These are phyloP conservation scores for Heliamphora pulchella DNA, from an alignment of 179 eudicot species.

Conservation along the genomic window DNA sequence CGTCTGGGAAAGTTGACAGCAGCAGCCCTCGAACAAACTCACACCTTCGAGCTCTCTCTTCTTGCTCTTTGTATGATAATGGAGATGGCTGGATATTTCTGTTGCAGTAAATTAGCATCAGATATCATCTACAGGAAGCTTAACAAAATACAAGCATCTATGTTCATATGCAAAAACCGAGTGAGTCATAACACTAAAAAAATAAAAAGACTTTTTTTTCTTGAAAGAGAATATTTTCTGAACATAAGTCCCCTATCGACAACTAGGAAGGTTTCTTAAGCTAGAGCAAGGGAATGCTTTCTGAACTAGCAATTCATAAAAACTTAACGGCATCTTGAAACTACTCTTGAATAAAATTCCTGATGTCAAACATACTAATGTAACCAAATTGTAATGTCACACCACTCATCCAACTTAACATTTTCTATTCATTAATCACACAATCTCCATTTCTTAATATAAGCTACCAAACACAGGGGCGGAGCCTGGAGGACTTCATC, in stretches of 20 bases:
- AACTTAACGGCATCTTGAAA: no score
- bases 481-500: no score
- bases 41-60: slow-evolving; percentile 63
- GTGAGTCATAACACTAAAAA: background rate
- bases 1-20: slow-evolving; percentile 70
- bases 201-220: background rate
- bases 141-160: background rate
- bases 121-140: background rate
- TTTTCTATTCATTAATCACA: no score
- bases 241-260: background rate
- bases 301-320: no score
- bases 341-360: no score
- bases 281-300: no score
- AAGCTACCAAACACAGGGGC: no score
- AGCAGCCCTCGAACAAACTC: slow-evolving; percentile 66
- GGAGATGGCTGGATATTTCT: slow-evolving; percentile 29
- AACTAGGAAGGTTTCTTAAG: background rate
- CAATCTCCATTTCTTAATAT: no score
- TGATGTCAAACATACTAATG: no score
- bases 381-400: no score
- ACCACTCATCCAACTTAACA: no score
- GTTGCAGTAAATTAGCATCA: slow-evolving; percentile 12
- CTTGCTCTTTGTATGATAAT: slow-evolving; percentile 69
- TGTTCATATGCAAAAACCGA: background rate
- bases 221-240: no score